Evolutionary conservation across 2,329 filamentous ascomycete genomes (phyloP).

Genomic region (Alternaria consortialis): DNA sequence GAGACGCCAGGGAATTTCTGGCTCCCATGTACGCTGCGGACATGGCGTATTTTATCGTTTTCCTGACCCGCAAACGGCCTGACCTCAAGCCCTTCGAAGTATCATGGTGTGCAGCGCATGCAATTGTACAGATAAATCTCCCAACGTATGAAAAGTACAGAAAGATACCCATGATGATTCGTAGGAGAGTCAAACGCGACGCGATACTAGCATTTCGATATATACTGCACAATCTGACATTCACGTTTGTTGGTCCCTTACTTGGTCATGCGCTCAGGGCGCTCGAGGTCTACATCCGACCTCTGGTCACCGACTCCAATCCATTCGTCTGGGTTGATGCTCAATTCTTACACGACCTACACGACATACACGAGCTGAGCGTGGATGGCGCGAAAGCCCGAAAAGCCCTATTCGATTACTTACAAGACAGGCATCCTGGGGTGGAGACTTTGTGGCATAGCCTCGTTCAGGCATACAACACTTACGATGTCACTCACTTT

Average conservation of each 20-base stretch:
- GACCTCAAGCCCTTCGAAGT: not conserved
- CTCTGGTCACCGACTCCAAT: not conserved
- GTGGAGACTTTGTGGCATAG: not conserved
- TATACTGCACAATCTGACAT: not conserved
- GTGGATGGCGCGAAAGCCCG: conserved; percentile 3
- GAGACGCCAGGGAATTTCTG: not conserved
- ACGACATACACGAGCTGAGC: not conserved
- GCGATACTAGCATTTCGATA: not conserved
- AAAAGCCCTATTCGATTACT: not conserved
- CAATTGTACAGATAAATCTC: not conserved
- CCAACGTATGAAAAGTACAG: not conserved
- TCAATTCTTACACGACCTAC: not conserved
- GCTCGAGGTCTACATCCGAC: not conserved
- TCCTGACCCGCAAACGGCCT: not conserved
- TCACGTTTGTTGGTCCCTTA: not conserved
- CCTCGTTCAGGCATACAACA: not conserved
- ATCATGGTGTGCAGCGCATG: not conserved
- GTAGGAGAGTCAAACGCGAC: not conserved
- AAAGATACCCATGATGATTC: not conserved
- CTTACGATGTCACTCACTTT: not conserved
- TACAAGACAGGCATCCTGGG: conserved; percentile 1
- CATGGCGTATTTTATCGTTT: not conserved
- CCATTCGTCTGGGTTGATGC: not conserved
- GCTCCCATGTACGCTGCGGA: not conserved
- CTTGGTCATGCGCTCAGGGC: conserved; percentile 1